These are phyloP conservation scores for Pythium brassicae DNA, from an alignment of 352 stramenopile genomes.

Conservation along the genomic window DNA sequence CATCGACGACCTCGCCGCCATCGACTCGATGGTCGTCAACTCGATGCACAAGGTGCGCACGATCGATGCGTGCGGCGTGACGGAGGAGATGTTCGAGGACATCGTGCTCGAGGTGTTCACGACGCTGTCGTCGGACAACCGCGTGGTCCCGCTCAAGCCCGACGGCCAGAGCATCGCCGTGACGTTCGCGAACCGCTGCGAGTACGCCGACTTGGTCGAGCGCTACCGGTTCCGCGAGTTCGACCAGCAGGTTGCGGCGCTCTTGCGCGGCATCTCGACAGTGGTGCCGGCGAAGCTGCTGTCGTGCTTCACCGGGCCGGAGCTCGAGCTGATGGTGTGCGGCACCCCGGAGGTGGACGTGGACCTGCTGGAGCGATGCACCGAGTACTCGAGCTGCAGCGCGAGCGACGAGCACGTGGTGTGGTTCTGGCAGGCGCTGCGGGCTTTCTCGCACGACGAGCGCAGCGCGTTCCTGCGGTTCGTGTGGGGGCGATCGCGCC, in stretches of 20 bases:
- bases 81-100: conserved; percentile 86
- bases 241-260: conserved; percentile 35
- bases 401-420: conserved; percentile 71
- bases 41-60: conserved; percentile 83
- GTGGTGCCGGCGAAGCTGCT: conserved; percentile 72
- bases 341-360: conserved; percentile 80
- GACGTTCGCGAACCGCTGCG: conserved; percentile 69
- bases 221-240: conserved; percentile 77
- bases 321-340: conserved; percentile 85
- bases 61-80: conserved; percentile 74
- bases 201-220: conserved; percentile 83
- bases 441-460: conserved; percentile 78
- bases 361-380: conserved; percentile 70
- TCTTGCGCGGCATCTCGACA: conserved; percentile 64
- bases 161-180: conserved; percentile 60
- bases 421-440: conserved; percentile 85
- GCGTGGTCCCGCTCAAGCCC: conserved; percentile 65
- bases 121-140: conserved; percentile 81
- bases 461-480: conserved; percentile 87
- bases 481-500: conserved; percentile 87
- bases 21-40: conserved; percentile 87
- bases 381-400: conserved; percentile 84
- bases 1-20: conserved; percentile 74
- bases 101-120: conserved; percentile 91
- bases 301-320: conserved; percentile 71